phyloP scores from a whole-genome alignment of 768 basidiomycete genomes.

The Leccinum longicurvipes region DNA sequence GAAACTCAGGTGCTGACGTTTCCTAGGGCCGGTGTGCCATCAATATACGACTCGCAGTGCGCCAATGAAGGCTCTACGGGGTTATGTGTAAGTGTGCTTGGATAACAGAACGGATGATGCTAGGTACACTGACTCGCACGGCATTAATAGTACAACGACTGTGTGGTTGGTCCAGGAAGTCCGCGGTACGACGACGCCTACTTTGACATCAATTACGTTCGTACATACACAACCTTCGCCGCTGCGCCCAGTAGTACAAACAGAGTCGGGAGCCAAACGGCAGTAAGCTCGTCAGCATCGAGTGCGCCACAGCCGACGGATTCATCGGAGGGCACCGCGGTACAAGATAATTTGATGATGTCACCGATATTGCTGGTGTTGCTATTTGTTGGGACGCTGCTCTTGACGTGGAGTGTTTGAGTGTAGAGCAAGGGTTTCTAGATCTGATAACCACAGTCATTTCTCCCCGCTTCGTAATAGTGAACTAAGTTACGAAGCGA shows the following conservation, averaged over 20 bases:
- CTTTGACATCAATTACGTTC: constrained; percentile 67
- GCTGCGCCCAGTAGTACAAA: constrained; percentile 8
- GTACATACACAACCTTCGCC: constrained; percentile 46
- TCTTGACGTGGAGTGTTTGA: constrained; percentile 11
- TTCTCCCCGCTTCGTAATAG: background rate
- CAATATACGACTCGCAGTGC: constrained; percentile 43
- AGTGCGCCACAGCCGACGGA: background rate
- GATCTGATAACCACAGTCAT: background rate
- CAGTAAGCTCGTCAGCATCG: background rate
- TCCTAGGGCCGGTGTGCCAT: constrained; percentile 47
- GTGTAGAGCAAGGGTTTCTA: background rate
- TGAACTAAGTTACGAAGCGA: too few relatives aligned
- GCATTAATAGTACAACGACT: constrained; percentile 43
- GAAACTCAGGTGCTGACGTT: background rate
- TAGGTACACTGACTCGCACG: background rate
- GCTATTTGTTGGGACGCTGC: background rate
- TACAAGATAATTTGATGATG: background rate
- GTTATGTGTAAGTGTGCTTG: constrained; percentile 36
- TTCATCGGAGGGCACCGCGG: background rate
- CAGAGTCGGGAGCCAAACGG: background rate
- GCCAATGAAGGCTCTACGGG: constrained; percentile 36
- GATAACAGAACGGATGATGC: background rate
- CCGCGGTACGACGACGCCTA: constrained; percentile 57
- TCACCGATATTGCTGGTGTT: background rate
- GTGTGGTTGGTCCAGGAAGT: constrained; percentile 52